Base-by-base conservation (phyloP, 441 rosid species). In the Metrosideros polymorpha region DNA sequence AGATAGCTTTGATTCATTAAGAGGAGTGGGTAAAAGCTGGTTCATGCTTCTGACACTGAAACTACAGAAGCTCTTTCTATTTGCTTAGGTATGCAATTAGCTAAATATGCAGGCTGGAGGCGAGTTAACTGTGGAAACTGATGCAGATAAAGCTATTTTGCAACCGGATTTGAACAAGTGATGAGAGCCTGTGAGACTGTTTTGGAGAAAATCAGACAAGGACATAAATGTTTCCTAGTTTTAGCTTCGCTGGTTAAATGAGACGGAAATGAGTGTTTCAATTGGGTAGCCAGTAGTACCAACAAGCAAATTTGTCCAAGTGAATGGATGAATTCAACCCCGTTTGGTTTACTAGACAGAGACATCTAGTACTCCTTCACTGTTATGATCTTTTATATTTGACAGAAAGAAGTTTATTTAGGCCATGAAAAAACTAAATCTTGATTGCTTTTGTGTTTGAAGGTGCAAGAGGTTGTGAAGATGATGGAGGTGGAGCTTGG, bases 401-500 rank as follows among this genome's bases (percentile, higher is more conserved):
- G 84, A 5, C 3, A 6, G 27, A 32, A 52, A 29, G 56, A 83
- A 6, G 42, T 54, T 32, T 52, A 83, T 29, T 30, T 32, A 39
- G 61, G 84, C 12, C 45, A 30, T 52, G 27, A 52, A 55, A 83
- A 29, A 32, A 12, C 57, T 82, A 49, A 53, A 43, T 82, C 43
- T 66, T 12, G 49, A 6, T 71, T 71, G 82, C 49, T 61, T 47
- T 45, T 59, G 30, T 66, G 42, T 53, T 92, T 86, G 87, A 85
- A 97, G 99, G 95, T 95, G 59, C 90, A 92, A 83, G 98, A 96
- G 85, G 97, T 95, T 85, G 87, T 94, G 83, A 91, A 93, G 87
- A 92, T 93, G 95, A 95, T 95, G 97, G 99, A 97, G 88, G 83
- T 89, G 83, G 99, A 96, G 87, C 93, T 96, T 86, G 97, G 96